Evolutionary conservation across 2,329 filamentous ascomycete genomes (phyloP).

Genomic region (Diplodia mutila): DNA sequence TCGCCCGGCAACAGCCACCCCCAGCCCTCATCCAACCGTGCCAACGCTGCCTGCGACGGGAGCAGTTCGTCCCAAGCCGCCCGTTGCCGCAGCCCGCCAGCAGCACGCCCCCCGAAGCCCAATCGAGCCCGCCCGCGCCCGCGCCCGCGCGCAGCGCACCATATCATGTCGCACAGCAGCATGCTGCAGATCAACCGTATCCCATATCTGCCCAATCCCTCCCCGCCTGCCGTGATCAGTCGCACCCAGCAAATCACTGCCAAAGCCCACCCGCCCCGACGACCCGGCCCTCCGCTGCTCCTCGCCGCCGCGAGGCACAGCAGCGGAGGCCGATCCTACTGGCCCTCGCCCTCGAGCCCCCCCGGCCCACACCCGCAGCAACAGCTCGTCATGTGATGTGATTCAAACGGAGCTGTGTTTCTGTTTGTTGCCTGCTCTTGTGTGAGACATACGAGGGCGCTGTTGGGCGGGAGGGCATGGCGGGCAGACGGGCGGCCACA

Average conservation of each 20-base stretch:
- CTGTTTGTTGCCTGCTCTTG: background rate
- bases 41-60: no score
- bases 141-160: background rate
- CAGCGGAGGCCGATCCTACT: slow-evolving; percentile 6
- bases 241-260: slow-evolving; percentile 15
- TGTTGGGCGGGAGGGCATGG: no score
- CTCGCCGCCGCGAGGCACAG: slow-evolving; percentile 9
- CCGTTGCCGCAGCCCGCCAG: background rate
- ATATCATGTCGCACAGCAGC: slow-evolving; percentile 24
- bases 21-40: no score
- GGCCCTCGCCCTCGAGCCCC: background rate
- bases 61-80: background rate
- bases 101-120: background rate
- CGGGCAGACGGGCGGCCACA: no score
- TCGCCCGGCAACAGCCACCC: slow-evolving; percentile 2
- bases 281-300: background rate
- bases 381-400: slow-evolving; percentile 10
- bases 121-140: background rate
- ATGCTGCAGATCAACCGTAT: slow-evolving; percentile 22
- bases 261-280: slow-evolving; percentile 5
- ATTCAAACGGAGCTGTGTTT: background rate
- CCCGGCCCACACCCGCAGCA: slow-evolving; percentile 14
- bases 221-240: slow-evolving; percentile 12
- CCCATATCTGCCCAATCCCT: background rate
- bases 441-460: slow-evolving; percentile 12